These are phyloP conservation scores for Mortierella polycephala DNA, from an alignment of 371 early-diverging fungal genomes.

Conservation along the genomic window DNA sequence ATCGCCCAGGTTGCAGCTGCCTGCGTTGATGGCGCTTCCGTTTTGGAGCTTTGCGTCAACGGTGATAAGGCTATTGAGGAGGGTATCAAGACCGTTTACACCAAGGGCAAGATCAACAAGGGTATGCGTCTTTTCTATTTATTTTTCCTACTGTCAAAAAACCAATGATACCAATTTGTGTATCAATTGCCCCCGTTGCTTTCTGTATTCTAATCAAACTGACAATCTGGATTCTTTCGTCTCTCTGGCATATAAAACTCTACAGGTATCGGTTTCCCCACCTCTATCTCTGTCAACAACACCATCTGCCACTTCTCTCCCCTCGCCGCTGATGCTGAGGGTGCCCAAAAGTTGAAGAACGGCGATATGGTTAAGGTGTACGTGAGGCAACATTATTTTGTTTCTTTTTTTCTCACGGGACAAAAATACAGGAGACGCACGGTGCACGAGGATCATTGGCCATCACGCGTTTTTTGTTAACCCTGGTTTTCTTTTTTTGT, in stretches of 20 bases:
- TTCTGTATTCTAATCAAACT: neutral
- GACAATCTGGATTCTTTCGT: neutral
- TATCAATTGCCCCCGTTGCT: neutral
- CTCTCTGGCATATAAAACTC: neutral
- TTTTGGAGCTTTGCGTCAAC: slow-evolving; percentile 81
- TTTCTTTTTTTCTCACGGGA: neutral
- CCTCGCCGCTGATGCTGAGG: slow-evolving; percentile 70
- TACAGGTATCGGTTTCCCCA: slow-evolving; percentile 90
- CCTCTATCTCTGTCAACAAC: slow-evolving; percentile 88
- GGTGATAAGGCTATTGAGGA: slow-evolving; percentile 85
- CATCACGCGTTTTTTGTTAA: no score
- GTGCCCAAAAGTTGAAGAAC: slow-evolving; percentile 67
- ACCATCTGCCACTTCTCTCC: slow-evolving; percentile 89
- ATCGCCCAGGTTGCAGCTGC: slow-evolving; percentile 76
- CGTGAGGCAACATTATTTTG: slow-evolving; percentile 18
- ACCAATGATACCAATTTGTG: no score
- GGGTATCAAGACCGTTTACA: slow-evolving; percentile 66
- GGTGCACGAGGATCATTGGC: no score
- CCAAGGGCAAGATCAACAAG: slow-evolving; percentile 73
- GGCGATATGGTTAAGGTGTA: slow-evolving; percentile 94
- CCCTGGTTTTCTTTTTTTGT: no score
- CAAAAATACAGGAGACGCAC: neutral
- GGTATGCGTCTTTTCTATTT: slow-evolving; percentile 56
- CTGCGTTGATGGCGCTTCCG: slow-evolving; percentile 77
- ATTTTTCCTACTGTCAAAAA: neutral